Conservation (phyloP, 208 protist genomes). For the Trypanosomatidae sp. region DNA sequence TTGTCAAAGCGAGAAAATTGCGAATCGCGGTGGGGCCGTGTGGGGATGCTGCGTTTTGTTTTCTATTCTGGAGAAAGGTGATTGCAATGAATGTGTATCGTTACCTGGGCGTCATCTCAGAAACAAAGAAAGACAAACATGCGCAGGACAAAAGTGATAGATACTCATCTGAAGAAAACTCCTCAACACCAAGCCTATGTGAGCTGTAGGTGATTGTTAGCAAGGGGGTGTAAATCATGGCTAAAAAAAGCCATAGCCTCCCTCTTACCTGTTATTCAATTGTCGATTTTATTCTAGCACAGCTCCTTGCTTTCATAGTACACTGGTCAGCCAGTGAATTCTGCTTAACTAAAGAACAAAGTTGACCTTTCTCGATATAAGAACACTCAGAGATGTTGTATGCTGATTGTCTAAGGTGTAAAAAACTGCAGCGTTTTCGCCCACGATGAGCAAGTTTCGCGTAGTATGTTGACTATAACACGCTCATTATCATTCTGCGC, state of each 20-base stretch:
- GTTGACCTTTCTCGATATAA: background rate
- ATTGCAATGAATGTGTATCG: background rate
- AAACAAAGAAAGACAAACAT: background rate
- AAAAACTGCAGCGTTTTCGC: slow-evolving; percentile 28
- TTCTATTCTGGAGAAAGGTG: background rate
- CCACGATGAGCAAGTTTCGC: slow-evolving; percentile 7
- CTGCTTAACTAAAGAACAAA: background rate
- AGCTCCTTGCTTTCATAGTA: background rate
- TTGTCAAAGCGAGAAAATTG: slow-evolving; percentile 19
- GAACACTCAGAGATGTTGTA: background rate
- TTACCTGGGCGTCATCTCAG: background rate
- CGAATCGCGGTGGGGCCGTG: background rate
- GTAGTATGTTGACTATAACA: slow-evolving; percentile 18
- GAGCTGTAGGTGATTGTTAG: background rate
- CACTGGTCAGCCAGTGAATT: background rate
- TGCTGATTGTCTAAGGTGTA: background rate
- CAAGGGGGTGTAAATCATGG: background rate
- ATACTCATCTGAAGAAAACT: background rate
- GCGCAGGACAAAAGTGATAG: background rate
- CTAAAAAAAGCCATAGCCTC: background rate
- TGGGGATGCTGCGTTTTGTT: background rate
- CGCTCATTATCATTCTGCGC: slow-evolving; percentile 11
- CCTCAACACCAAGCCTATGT: background rate
- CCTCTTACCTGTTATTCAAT: background rate
- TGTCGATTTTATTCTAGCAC: background rate